phyloP scores from a whole-genome alignment of 768 basidiomycete species.

The Trametes elegans region DNA sequence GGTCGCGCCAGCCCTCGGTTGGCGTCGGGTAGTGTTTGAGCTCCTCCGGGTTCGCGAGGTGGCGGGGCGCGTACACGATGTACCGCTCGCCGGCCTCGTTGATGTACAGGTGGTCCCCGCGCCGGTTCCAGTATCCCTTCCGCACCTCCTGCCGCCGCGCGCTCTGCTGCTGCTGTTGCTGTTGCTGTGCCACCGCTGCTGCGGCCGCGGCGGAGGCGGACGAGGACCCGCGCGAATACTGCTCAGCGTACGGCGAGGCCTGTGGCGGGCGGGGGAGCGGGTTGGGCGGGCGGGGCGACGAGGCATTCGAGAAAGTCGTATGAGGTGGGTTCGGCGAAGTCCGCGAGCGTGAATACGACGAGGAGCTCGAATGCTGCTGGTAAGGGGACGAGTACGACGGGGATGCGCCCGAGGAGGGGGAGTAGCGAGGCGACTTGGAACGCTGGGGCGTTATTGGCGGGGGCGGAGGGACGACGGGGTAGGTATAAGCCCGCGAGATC shows the following conservation, averaged over 20 bases:
- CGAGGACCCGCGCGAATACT: slow-evolving; percentile 4
- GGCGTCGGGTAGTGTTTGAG: slow-evolving; percentile 57
- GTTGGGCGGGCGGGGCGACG: slow-evolving; percentile 20
- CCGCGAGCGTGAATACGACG: slow-evolving; percentile 8
- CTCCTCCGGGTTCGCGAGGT: slow-evolving; percentile 57
- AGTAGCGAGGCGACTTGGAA: background rate
- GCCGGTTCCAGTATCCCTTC: slow-evolving; percentile 69
- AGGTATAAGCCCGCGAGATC: slow-evolving; percentile 24
- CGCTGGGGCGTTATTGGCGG: slow-evolving; percentile 2
- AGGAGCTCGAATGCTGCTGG: background rate
- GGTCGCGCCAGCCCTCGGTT: slow-evolving; percentile 54
- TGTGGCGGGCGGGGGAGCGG: slow-evolving; percentile 26
- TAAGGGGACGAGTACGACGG: background rate
- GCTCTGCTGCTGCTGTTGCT: slow-evolving; percentile 31
- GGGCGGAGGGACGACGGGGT: slow-evolving; percentile 11
- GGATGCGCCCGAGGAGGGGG: slow-evolving; percentile 1
- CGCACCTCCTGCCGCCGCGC: slow-evolving; percentile 38
- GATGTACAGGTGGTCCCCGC: slow-evolving; percentile 59
- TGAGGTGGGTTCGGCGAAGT: slow-evolving; percentile 5
- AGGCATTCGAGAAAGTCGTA: slow-evolving; percentile 1
- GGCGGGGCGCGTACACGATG: slow-evolving; percentile 64
- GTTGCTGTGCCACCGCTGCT: slow-evolving; percentile 23
- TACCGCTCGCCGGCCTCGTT: slow-evolving; percentile 32
- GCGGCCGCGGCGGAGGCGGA: slow-evolving; percentile 21
- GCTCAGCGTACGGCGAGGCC: slow-evolving; percentile 12